Percentiles rank a stretch among this genome's conserved stretches.
These are phyloP conservation scores for Trichophyton simii DNA, from an alignment of 2,329 filamentous ascomycete genomes.

Conservation along the genomic window DNA sequence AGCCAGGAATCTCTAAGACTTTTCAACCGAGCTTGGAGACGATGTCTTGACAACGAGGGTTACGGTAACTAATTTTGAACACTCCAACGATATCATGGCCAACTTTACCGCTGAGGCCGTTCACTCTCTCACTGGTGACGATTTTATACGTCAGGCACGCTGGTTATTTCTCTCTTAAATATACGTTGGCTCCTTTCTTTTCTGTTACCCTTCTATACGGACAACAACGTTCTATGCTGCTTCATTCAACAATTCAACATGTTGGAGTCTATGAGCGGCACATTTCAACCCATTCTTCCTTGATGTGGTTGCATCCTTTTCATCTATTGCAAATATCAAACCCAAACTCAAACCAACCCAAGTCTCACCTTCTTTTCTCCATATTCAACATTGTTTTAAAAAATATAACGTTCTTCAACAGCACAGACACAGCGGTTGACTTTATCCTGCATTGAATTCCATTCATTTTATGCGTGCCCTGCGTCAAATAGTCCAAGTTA, in stretches of 20 bases:
- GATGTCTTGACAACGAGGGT: background rate
- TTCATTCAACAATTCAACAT: background rate
- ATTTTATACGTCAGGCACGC: too few species aligned
- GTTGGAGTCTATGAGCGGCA: background rate
- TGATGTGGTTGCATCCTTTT: background rate
- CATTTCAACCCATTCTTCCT: background rate
- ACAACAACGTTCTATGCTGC: background rate
- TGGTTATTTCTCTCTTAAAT: too few species aligned
- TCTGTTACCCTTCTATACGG: background rate
- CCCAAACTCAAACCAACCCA: background rate
- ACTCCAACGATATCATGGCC: background rate
- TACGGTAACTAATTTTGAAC: background rate
- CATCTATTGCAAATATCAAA: background rate
- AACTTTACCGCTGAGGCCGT: background rate
- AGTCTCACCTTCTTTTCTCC: background rate
- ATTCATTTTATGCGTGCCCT: background rate
- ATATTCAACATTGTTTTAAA: background rate
- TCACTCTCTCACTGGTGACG: background rate
- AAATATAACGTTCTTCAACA: background rate
- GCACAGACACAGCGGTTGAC: background rate
- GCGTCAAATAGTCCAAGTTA: background rate
- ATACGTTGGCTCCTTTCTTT: background rate
- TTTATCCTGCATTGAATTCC: background rate
- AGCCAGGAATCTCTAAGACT: conserved; percentile 17
- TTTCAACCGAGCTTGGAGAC: conserved; percentile 15